Percentiles rank a stretch among this genome's conserved stretches.
phyloP scores from a whole-genome alignment of 2,329 filamentous ascomycete genomes.

The Fusarium citri region DNA sequence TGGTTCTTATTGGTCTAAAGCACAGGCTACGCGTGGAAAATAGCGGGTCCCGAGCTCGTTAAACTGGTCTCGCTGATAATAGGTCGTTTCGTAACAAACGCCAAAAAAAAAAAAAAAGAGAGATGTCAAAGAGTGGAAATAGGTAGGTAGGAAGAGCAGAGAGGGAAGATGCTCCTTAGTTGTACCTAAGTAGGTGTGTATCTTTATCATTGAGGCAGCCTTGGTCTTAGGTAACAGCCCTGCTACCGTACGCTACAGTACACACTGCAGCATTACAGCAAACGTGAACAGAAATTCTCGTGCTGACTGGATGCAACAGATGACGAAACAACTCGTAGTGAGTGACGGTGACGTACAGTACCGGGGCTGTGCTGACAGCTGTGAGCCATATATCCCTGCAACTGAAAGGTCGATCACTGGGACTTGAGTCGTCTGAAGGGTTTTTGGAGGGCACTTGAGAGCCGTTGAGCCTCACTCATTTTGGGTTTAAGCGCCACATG shows the following conservation, averaged over 20 bases:
- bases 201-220: slow-evolving; percentile 1
- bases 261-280: background rate
- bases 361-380: slow-evolving; percentile 45
- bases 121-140: slow-evolving; percentile 20
- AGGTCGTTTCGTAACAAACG: slow-evolving; percentile 6
- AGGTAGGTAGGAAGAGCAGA: background rate
- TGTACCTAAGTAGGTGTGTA: background rate
- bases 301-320: slow-evolving; percentile 30
- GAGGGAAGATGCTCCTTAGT: background rate
- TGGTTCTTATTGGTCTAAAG: slow-evolving; percentile 34
- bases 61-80: slow-evolving; percentile 12
- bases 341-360: slow-evolving; percentile 48
- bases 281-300: slow-evolving; percentile 9
- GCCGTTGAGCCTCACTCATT: slow-evolving; percentile 32
- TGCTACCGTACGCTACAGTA: slow-evolving; percentile 11
- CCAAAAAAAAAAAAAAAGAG: slow-evolving; percentile 24
- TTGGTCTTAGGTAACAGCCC: slow-evolving; percentile 19
- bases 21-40: slow-evolving; percentile 32
- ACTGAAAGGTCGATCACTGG: slow-evolving; percentile 28
- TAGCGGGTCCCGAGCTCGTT: slow-evolving; percentile 27
- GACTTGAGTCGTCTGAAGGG: slow-evolving; percentile 10
- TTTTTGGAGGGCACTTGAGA: slow-evolving; percentile 5
- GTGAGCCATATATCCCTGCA: slow-evolving; percentile 30
- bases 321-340: slow-evolving; percentile 39
- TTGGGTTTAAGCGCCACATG: slow-evolving; percentile 20